A percentile compares a stretch with the other conserved stretches of the same genome.
phyloP scores from a whole-genome alignment of 345 rosid genomes.

The Nephelium lappaceum region DNA sequence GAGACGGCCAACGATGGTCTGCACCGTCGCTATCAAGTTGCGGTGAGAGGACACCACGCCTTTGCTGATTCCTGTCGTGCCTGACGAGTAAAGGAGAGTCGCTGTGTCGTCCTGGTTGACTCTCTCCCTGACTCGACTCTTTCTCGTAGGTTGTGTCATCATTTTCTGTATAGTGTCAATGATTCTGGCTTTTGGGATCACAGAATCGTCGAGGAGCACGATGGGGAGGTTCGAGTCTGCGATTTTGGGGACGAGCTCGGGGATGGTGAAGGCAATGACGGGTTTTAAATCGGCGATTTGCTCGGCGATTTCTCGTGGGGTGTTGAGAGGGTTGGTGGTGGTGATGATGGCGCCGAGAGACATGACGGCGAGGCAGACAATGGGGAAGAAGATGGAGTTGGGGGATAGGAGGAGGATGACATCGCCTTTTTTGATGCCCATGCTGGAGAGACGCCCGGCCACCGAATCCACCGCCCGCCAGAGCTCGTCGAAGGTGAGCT shows the following conservation, averaged over 20 bases:
- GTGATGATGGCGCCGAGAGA: slow-evolving; percentile 91
- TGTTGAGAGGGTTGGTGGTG: slow-evolving; percentile 86
- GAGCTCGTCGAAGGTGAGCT: slow-evolving; percentile 64
- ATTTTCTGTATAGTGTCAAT: slow-evolving; percentile 49
- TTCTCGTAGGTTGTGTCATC: slow-evolving; percentile 47
- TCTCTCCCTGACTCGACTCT: slow-evolving; percentile 53
- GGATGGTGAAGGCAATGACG: slow-evolving; percentile 67
- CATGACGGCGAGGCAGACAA: slow-evolving; percentile 93
- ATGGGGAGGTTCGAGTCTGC: slow-evolving; percentile 48
- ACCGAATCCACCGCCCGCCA: slow-evolving; percentile 82
- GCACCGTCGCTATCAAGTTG: slow-evolving; percentile 68
- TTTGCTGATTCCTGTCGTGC: slow-evolving; percentile 89
- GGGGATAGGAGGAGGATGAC: slow-evolving; percentile 89
- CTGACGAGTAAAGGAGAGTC: slow-evolving; percentile 85
- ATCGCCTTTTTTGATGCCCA: slow-evolving; percentile 83
- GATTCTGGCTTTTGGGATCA: slow-evolving; percentile 27
- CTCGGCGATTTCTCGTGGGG: slow-evolving; percentile 61
- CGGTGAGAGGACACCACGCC: slow-evolving; percentile 81
- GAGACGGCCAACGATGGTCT: slow-evolving; percentile 40
- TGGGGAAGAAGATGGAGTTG: slow-evolving; percentile 81
- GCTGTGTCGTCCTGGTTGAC: slow-evolving; percentile 77
- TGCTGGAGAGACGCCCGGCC: slow-evolving; percentile 49
- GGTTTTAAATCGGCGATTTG: slow-evolving; percentile 72
- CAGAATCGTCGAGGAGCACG: slow-evolving; percentile 57
- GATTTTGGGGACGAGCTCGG: slow-evolving; percentile 63